Percentiles rank a stretch among this genome's conserved stretches.
These are phyloP conservation scores for Boechera retrofracta DNA, from an alignment of 345 rosid species.

Conservation along the genomic window DNA sequence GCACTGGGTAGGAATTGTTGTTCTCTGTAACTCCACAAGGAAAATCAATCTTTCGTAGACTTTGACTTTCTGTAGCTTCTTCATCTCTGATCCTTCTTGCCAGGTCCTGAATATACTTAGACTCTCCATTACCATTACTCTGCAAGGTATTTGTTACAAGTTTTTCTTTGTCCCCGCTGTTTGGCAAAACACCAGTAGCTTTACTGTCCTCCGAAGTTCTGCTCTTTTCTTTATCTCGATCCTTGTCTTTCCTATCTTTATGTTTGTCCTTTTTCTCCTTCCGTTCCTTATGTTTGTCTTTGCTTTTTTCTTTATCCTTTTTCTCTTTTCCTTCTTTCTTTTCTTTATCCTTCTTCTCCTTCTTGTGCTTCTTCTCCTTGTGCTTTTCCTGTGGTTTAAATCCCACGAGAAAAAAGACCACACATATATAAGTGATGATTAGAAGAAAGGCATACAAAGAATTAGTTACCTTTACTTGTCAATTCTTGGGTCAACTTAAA, in stretches of 20 bases:
- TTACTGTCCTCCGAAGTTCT: conserved; percentile 43
- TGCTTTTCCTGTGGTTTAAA: conserved; percentile 53
- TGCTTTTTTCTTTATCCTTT: conserved; percentile 61
- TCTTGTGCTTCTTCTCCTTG: conserved; percentile 62
- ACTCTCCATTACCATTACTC: conserved; percentile 48
- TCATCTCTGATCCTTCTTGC: conserved; percentile 60
- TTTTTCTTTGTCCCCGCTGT: conserved; percentile 43
- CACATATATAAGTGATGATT: conserved; percentile 24
- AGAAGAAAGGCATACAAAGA: conserved; percentile 17
- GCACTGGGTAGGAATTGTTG: conserved; percentile 25
- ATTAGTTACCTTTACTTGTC: conserved; percentile 6
- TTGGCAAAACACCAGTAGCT: conserved; percentile 40
- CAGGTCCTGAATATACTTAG: conserved; percentile 56
- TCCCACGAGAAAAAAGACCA: conserved; percentile 16
- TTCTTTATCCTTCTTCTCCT: conserved; percentile 56
- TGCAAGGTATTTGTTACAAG: conserved; percentile 42
- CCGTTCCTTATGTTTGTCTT: conserved; percentile 56
- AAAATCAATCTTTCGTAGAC: conserved; percentile 28
- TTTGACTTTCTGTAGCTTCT: conserved; percentile 55
- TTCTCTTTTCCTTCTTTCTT: conserved; percentile 59
- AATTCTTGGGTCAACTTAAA: conserved; percentile 15
- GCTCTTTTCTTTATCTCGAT: conserved; percentile 51
- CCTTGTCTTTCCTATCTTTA: conserved; percentile 57
- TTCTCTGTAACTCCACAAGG: conserved; percentile 42
- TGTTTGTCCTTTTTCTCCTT: conserved; percentile 59